A percentile compares a stretch with the other conserved stretches of the same genome.
Evolutionary conservation across 495 filamentous ascomycete genomes (phyloP).

Genomic region (Niebla homalea): DNA sequence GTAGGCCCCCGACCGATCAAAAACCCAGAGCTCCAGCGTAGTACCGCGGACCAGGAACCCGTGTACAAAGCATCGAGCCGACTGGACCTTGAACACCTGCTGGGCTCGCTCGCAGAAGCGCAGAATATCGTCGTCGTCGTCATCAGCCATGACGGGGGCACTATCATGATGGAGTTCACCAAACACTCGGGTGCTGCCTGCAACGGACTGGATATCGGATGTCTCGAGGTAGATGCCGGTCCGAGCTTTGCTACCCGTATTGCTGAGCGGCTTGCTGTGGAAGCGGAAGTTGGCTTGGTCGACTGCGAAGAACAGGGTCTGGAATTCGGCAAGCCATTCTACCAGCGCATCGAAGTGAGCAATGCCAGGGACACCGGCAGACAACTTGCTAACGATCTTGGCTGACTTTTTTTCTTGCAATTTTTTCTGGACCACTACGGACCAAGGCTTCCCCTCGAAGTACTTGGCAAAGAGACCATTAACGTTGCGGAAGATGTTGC

Average conservation of each 20-base stretch:
- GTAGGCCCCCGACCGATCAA: slow-evolving; percentile 32
- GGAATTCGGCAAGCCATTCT: neutral
- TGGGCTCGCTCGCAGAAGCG: slow-evolving; percentile 1
- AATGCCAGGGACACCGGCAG: neutral
- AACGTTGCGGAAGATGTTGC: no score
- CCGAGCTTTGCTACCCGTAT: neutral
- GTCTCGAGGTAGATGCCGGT: neutral
- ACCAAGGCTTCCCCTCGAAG: neutral
- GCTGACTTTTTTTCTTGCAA: neutral
- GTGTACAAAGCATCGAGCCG: slow-evolving; percentile 24
- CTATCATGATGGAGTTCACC: neutral
- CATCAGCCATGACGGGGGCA: neutral
- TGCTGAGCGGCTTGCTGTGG: neutral
- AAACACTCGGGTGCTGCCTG: neutral
- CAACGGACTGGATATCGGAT: neutral
- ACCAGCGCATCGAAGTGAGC: neutral
- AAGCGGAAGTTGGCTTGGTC: neutral
- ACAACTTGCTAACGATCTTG: neutral
- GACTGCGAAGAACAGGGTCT: neutral
- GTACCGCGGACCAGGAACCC: slow-evolving; percentile 25
- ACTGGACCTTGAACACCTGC: slow-evolving; percentile 18
- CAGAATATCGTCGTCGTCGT: neutral
- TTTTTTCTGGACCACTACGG: neutral
- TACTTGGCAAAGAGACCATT: neutral
- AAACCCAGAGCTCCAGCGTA: slow-evolving; percentile 29